Evolutionary conservation across 176 grass and related monocot genomes (phyloP), one percentile per base, ranked within the genome.

Genomic region (Alloteropsis semialata): DNA sequence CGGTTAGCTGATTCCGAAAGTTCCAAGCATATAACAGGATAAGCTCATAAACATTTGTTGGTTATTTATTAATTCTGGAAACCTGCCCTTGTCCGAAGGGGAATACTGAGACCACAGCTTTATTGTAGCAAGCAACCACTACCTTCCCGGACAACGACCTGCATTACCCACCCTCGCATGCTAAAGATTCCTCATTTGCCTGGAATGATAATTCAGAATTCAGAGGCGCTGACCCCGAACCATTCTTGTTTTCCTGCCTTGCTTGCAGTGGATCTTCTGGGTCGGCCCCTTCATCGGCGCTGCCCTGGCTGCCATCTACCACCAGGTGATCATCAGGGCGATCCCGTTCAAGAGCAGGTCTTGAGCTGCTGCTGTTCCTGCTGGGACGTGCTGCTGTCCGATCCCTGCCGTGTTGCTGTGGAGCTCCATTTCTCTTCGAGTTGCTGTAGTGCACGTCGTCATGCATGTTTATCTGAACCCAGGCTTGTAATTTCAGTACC

Each of bases 271-370:
- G 91, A 98, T 98, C 77, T 98, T 98, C 90, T 98, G 96, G 96
- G 96, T 95, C 25, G 96, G 96, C 8, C 96, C 96, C 79, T 98
- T 98, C 75, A 84, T 89, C 10, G 96, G 96, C 32, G 96, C 96
- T 63, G 92, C 86, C 38, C 76, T 98, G 17, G 96, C 96, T 13
- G 96, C 96, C 84, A 68, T 98, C 51, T 98, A 98, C 90, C 96
- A 98, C 92, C 90, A 93, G 89, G 84, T 98, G 72, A 92, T 98
- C 69, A 95, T 98, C 96, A 89, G 96, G 86, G 96, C 96, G 1
- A 95, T 98, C 72, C 96, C 96, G 16, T 98, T 98, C 87, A 95
- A 98, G 84, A 93, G 71, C 90, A 95, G 79, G 81, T 85, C 95
- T 54, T 98, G 88, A 90, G 89, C 62, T 36, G 89, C 62, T 36